Percentiles rank a stretch among this genome's conserved stretches.
These are phyloP conservation scores for Tulasnella calospora DNA, from an alignment of 768 basidiomycete genomes.

Conservation along the genomic window DNA sequence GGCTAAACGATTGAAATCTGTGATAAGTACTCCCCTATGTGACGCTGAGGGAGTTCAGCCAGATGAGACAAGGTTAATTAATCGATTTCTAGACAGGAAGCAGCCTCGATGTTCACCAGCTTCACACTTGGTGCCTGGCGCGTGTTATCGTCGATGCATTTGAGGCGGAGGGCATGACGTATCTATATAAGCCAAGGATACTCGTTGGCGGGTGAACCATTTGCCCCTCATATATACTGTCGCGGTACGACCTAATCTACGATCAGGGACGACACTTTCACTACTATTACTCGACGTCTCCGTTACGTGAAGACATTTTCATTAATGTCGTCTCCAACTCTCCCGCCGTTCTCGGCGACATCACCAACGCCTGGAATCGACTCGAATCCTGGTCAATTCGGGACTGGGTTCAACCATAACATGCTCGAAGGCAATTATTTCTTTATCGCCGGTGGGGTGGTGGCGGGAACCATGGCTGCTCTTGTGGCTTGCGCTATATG, in stretches of 20 bases:
- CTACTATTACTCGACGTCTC: not conserved
- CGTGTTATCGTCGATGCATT: not conserved
- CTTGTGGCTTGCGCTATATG: not conserved
- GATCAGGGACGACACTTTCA: not conserved
- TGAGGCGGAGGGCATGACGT: not conserved
- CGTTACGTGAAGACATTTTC: not conserved
- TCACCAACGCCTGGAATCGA: not conserved
- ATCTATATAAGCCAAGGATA: not conserved
- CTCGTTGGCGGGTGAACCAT: not conserved
- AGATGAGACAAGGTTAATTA: slow-evolving; percentile 8
- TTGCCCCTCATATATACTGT: not conserved
- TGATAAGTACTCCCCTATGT: not conserved
- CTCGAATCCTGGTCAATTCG: not conserved
- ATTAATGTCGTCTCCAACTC: not conserved
- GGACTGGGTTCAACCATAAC: not conserved
- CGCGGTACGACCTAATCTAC: not conserved
- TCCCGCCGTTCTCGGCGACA: not conserved
- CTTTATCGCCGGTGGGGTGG: not conserved
- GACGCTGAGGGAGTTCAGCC: not conserved
- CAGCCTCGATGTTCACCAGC: not conserved
- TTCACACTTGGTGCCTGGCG: not conserved
- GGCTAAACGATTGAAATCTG: not conserved
- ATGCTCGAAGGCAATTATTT: not conserved
- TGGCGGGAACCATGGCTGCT: not conserved
- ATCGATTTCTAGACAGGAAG: not conserved